Conservation (phyloP, 257 asterid species). For the Petunia secreta region DNA sequence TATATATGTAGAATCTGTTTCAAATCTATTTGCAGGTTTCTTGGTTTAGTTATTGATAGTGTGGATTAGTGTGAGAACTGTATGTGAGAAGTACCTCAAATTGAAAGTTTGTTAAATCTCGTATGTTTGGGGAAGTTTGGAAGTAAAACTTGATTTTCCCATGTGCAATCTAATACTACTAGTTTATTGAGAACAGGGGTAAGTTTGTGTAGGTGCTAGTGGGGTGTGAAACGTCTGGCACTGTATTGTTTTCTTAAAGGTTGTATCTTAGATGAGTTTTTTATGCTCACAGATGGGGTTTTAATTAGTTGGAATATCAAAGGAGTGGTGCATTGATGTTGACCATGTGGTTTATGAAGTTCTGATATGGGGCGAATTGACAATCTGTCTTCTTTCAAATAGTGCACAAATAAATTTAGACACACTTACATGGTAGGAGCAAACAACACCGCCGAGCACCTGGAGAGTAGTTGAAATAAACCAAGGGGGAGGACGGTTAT, state of each 20-base stretch:
- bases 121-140: slow-evolving; percentile 6
- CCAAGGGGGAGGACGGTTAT: background rate
- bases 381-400: background rate
- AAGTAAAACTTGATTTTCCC: background rate
- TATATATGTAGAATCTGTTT: background rate
- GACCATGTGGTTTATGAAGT: background rate
- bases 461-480: background rate
- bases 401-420: background rate
- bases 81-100: background rate
- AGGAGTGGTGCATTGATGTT: slow-evolving; percentile 2
- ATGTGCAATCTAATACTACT: background rate
- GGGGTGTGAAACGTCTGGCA: background rate
- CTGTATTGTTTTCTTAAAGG: no score
- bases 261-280: background rate
- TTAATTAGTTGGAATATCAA: background rate
- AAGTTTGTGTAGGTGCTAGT: background rate
- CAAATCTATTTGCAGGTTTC: slow-evolving; percentile 3
- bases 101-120: background rate
- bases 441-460: background rate
- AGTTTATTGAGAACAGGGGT: background rate
- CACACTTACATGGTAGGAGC: background rate
- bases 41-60: background rate
- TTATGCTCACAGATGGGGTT: background rate
- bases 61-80: background rate
- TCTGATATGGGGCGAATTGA: background rate